Base-by-base conservation (phyloP, 257 asterid genomes). In the Datura wrightii region DNA sequence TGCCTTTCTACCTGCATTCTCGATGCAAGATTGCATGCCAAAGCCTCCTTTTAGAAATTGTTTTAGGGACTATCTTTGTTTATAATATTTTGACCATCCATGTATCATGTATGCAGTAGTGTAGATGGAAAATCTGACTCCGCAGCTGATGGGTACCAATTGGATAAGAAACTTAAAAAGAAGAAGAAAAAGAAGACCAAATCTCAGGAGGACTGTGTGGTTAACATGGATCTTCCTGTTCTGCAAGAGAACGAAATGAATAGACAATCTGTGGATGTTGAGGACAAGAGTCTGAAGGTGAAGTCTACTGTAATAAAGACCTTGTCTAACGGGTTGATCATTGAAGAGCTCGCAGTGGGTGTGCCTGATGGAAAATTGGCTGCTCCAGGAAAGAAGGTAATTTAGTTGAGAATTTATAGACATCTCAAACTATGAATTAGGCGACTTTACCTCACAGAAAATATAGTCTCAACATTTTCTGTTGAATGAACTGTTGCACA, bases 351-450 rank as follows among this genome's bases (percentile, higher is more conserved):
- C 66, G 87, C 89, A 65, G 84, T 69, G 80, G 96, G 98, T 80
- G 89, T 88, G 78, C 89, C 90, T 9, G 92, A 85, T 84, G 97
- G 97, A 84, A 94, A 91, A 90, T 85, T 89, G 83, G 99, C 99
- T 55, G 89, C 85, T 31, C 85, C 86, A 0, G 98, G 97, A 48
- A 93, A 85, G 87, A 93, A 78, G 96, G 99, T 92, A 89, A 82
- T 50, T 83, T 60, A 80, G 36, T 76, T 69, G 79, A 14, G 65
- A 50, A 34, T 78, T 78, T 78, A 50, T 52, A 8, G 63, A 52
- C 34, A 52, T 78, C 59, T 53, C 34, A 5, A 78, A 31, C 48
- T 78, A 34, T 78, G 24, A 34, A 78, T 53, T 53, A 4, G 11
- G 82, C 9, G 19, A 53, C 48, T 5, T 14, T 13, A 52, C 15